Evolutionary conservation across 2,329 filamentous ascomycete species (phyloP).

Genomic region (Trichoderma asperellum): DNA sequence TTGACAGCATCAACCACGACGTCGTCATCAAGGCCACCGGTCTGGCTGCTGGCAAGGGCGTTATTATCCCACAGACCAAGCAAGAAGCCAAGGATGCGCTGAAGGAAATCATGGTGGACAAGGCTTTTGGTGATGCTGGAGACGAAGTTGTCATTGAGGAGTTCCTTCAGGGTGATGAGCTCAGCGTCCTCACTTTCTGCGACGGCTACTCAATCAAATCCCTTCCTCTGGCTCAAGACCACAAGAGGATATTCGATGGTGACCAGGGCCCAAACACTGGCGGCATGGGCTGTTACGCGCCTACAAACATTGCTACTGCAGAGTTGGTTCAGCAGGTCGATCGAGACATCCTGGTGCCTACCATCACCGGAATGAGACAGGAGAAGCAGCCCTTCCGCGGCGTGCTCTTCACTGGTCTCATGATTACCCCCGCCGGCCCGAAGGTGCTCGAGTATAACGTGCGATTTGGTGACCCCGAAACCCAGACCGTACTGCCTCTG

Average conservation of each 20-base stretch:
- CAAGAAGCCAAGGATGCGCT: constrained; percentile 82
- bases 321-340: constrained; percentile 80
- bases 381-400: constrained; percentile 77
- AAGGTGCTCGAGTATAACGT: constrained; percentile 93
- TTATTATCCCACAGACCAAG: constrained; percentile 82
- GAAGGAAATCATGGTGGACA: constrained; percentile 86
- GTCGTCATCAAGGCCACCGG: constrained; percentile 95
- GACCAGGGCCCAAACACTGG: constrained; percentile 93
- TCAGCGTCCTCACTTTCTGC: constrained; percentile 88
- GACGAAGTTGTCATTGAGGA: constrained; percentile 96
- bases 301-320: constrained; percentile 77
- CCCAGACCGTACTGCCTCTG: constrained; percentile 81
- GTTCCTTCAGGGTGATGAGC: constrained; percentile 86
- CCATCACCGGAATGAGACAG: constrained; percentile 82
- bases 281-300: constrained; percentile 96
- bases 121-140: constrained; percentile 83
- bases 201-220: constrained; percentile 85
- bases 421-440: constrained; percentile 82
- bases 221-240: constrained; percentile 90
- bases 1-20: constrained; percentile 70
- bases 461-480: constrained; percentile 89
- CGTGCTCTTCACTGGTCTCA: constrained; percentile 85
- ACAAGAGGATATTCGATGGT: constrained; percentile 91
- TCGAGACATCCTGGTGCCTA: constrained; percentile 82
- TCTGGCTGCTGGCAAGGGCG: constrained; percentile 91